Evolutionary conservation across 257 asterid genomes (phyloP), one percentile per base, ranked within the genome.

Genomic region (Scutellaria galericulata): DNA sequence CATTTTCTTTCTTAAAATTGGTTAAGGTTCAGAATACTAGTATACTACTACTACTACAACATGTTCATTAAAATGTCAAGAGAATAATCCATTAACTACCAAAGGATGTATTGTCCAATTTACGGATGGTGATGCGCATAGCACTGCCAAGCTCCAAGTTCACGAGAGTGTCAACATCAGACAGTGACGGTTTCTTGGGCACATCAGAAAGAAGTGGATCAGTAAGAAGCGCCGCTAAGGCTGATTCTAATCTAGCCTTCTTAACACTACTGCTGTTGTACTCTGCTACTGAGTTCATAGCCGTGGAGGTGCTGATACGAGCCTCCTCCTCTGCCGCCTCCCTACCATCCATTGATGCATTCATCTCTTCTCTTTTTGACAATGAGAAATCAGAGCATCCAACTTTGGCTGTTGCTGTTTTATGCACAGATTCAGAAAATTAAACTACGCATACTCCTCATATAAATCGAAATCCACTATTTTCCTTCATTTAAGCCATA

Each of bases 101-200:
- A 13, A 91, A 72, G 24, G 82, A 80, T 15, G 90, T 79, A 39
- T 75, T 83, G 48, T 93, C 98, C 85, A 89, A 46, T 81, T 86
- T 91, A 58, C 82, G 86, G 71, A 91, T 82, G 15, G 92, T 67
- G 79, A 91, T 80, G 47, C 97, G 96, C 99, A 91, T 94, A 58
- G 97, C 97, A 77, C 99, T 94, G 71, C 97, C 99, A 68, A 91
- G 90, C 80, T 94, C 97, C 85, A 89, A 79, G 83, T 85, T 91
- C 77, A 94, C 83, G 55, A 94, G 97, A 24, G 96, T 91, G 79
- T 91, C 97, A 47, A 94, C 98, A 53, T 94, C 98, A 2, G 92
- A 74, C 8, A 91, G 82, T 13, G 85, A 71, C 20, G 95, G 96
- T 24, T 88, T 83, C 68, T 82, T 94, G 7, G 99, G 96, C 24